phyloP scores from a whole-genome alignment of 1,139 yeast genomes.

The Geotrichum fermentans region DNA sequence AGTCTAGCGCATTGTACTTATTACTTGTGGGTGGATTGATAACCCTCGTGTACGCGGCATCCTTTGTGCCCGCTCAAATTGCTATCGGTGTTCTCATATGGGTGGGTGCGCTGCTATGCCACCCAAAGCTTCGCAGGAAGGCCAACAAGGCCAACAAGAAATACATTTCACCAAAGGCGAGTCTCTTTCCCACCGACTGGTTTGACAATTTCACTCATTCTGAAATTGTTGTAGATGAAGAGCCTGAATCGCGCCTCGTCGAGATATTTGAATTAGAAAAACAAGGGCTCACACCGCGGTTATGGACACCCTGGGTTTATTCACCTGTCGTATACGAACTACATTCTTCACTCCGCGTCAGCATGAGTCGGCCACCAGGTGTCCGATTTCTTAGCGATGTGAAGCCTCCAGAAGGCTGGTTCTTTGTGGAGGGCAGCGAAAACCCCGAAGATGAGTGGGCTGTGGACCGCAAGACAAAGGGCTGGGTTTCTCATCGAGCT shows the following conservation, averaged over 20 bases:
- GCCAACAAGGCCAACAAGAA: conserved; percentile 24
- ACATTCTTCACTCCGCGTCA: conserved; percentile 47
- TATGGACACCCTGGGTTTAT: conserved; percentile 55
- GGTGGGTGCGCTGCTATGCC: conserved; percentile 31
- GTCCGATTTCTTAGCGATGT: conserved; percentile 53
- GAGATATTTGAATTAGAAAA: conserved; percentile 74
- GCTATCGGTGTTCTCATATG: conserved; percentile 53
- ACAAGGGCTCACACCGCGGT: conserved; percentile 54
- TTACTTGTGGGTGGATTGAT: conserved; percentile 45
- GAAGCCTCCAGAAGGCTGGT: conserved; percentile 70
- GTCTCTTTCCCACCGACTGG: neutral
- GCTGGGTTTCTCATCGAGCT: conserved; percentile 52
- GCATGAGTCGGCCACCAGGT: conserved; percentile 66
- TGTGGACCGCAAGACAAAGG: conserved; percentile 50
- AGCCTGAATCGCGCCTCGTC: conserved; percentile 51
- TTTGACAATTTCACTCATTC: conserved; percentile 41
- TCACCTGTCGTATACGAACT: conserved; percentile 51
- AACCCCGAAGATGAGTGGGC: conserved; percentile 46
- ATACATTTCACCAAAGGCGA: neutral
- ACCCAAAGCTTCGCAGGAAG: conserved; percentile 31
- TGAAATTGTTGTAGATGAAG: conserved; percentile 60
- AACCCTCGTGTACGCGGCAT: conserved; percentile 50
- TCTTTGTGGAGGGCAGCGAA: conserved; percentile 38
- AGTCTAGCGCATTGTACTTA: conserved; percentile 53
- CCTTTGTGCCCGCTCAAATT: conserved; percentile 63